phyloP scores from a whole-genome alignment of 805 yeast species.

The Ogataea nitratoaversa region DNA sequence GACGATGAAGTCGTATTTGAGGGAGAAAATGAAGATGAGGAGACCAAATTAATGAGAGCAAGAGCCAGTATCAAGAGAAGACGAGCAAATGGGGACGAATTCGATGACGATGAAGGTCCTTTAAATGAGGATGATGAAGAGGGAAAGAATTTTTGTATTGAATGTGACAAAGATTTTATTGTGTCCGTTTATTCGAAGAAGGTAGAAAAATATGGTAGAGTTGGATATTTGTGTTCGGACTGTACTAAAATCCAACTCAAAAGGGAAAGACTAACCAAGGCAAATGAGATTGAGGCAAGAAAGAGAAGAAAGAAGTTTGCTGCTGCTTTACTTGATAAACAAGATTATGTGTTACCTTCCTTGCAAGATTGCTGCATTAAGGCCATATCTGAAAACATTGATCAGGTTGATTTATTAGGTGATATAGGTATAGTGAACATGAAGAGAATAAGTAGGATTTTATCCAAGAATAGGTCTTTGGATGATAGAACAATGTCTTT shows the following conservation, averaged over 20 bases:
- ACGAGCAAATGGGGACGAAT: slow-evolving; percentile 31
- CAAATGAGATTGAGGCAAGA: slow-evolving; percentile 59
- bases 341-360: slow-evolving; percentile 57
- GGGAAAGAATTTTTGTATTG: slow-evolving; percentile 50
- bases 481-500: slow-evolving; percentile 67
- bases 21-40: slow-evolving; percentile 21
- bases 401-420: slow-evolving; percentile 77
- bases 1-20: slow-evolving; percentile 35
- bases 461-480: slow-evolving; percentile 78
- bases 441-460: slow-evolving; percentile 66
- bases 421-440: slow-evolving; percentile 76
- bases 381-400: slow-evolving; percentile 60
- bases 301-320: slow-evolving; percentile 78
- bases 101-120: slow-evolving; percentile 29
- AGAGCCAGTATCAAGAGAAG: slow-evolving; percentile 32
- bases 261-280: slow-evolving; percentile 41
- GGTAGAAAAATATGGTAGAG: slow-evolving; percentile 39
- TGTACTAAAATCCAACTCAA: slow-evolving; percentile 46
- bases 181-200: slow-evolving; percentile 64
- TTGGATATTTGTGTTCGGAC: slow-evolving; percentile 65
- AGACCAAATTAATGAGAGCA: slow-evolving; percentile 14
- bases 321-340: slow-evolving; percentile 73
- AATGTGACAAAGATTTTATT: slow-evolving; percentile 55
- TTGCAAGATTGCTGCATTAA: slow-evolving; percentile 80
- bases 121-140: slow-evolving; percentile 39